Conservation (phyloP, 2,329 filamentous ascomycete genomes). For the Pseudocercospora crystallina region DNA sequence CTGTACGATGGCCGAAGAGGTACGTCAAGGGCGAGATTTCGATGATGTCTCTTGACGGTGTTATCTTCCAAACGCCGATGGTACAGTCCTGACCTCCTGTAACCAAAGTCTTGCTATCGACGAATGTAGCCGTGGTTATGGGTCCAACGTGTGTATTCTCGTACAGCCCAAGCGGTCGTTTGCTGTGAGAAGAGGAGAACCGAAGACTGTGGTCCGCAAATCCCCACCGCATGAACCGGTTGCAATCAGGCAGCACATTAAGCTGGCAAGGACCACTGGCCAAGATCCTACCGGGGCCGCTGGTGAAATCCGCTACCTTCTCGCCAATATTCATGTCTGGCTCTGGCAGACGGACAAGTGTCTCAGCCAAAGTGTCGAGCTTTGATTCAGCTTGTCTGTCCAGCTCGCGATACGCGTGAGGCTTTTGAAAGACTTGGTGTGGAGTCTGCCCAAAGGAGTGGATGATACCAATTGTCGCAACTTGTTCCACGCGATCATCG, state of each 20-base stretch:
- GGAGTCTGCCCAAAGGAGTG: conserved; percentile 99
- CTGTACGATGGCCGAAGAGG: conserved; percentile 84
- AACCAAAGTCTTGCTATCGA: conserved; percentile 85
- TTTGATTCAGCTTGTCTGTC: conserved; percentile 61
- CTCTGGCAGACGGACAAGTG: conserved; percentile 74
- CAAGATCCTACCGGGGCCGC: conserved; percentile 76
- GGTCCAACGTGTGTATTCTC: conserved; percentile 93
- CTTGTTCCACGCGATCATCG: conserved; percentile 78
- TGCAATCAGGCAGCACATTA: conserved; percentile 81
- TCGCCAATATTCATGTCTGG: conserved; percentile 76
- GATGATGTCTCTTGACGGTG: conserved; percentile 59
- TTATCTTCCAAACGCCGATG: conserved; percentile 78
- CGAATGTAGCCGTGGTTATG: conserved; percentile 78
- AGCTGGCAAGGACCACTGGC: conserved; percentile 81
- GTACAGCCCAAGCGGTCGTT: conserved; percentile 81
- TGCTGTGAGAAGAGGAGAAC: conserved; percentile 87
- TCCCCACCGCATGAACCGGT: conserved; percentile 94
- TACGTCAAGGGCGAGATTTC: conserved; percentile 77
- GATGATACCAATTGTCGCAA: conserved; percentile 91
- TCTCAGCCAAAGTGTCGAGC: conserved; percentile 75
- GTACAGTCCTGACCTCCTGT: conserved; percentile 93
- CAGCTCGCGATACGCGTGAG: conserved; percentile 70
- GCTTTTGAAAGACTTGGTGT: conserved; percentile 83
- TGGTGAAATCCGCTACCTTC: conserved; percentile 74
- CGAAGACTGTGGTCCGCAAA: conserved; percentile 90